phyloP scores from a whole-genome alignment of 352 stramenopile species.

The Pythium vanterpoolii region DNA sequence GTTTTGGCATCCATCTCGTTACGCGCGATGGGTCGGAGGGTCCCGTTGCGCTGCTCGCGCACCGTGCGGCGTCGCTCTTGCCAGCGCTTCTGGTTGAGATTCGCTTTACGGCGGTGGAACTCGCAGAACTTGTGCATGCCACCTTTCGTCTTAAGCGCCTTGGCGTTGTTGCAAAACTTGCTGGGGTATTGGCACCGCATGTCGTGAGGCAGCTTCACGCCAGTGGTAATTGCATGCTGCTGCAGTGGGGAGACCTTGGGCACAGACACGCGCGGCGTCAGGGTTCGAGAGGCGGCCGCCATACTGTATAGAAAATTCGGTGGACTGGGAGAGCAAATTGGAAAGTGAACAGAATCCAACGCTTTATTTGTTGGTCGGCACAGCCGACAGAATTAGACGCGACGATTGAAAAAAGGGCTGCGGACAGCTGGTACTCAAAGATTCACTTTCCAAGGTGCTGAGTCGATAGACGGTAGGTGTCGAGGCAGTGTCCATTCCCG shows the following conservation, averaged over 20 bases:
- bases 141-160: slow-evolving; percentile 24
- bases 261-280: not conserved
- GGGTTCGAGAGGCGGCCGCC: not conserved
- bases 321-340: not conserved
- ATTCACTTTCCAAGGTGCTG: slow-evolving; percentile 2
- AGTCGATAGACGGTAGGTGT: not conserved
- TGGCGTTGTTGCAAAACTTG: slow-evolving; percentile 24
- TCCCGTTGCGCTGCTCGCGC: not conserved
- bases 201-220: slow-evolving; percentile 1
- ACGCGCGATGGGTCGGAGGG: not conserved
- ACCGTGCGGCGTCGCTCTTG: slow-evolving; percentile 4
- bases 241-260: not conserved
- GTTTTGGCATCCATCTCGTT: not conserved
- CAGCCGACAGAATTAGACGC: not conserved
- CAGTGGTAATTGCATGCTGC: not conserved
- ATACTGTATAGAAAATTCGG: not conserved
- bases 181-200: slow-evolving; percentile 26
- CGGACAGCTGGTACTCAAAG: not conserved
- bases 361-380: not conserved
- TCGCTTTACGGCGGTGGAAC: slow-evolving; percentile 25
- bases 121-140: slow-evolving; percentile 27
- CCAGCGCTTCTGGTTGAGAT: slow-evolving; percentile 25
- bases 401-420: not conserved
- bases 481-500: not conserved
- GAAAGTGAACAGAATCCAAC: not conserved